Conservation (phyloP, 495 filamentous ascomycete species). For the Trichoderma reesei region DNA sequence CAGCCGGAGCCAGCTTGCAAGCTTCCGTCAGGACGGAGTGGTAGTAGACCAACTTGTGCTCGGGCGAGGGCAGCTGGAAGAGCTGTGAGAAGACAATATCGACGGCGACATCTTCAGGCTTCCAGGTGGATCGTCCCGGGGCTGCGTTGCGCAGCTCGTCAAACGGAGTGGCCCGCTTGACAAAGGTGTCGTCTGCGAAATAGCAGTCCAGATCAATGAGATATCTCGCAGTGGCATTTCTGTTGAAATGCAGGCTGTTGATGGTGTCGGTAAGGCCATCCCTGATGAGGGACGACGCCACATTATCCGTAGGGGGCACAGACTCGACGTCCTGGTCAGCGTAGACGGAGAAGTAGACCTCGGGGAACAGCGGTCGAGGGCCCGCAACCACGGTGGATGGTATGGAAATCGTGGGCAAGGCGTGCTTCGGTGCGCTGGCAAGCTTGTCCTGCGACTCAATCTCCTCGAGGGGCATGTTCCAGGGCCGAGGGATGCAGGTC, state of each 20-base stretch:
- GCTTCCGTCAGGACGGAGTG: slow-evolving; percentile 89
- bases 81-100: slow-evolving; percentile 95
- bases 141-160: slow-evolving; percentile 75
- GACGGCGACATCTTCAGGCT: slow-evolving; percentile 93
- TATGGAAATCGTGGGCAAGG: slow-evolving; percentile 62
- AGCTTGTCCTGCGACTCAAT: slow-evolving; percentile 45
- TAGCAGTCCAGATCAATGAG: slow-evolving; percentile 93
- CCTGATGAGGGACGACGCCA: slow-evolving; percentile 71
- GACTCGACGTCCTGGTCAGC: slow-evolving; percentile 83
- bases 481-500: slow-evolving; percentile 74
- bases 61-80: slow-evolving; percentile 73
- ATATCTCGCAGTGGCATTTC: slow-evolving; percentile 74
- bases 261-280: slow-evolving; percentile 89
- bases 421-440: slow-evolving; percentile 54
- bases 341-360: slow-evolving; percentile 90
- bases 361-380: slow-evolving; percentile 69
- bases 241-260: slow-evolving; percentile 87
- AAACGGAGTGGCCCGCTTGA: slow-evolving; percentile 84
- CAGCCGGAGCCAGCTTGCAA: slow-evolving; percentile 89
- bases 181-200: slow-evolving; percentile 78
- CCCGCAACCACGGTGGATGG: slow-evolving; percentile 68
- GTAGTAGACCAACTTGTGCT: slow-evolving; percentile 94
- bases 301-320: slow-evolving; percentile 64
- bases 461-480: slow-evolving; percentile 49
- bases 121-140: slow-evolving; percentile 71